A percentile compares a stretch with the other conserved stretches of the same genome.
These are phyloP conservation scores for Hypoxylon lenormandii DNA, from an alignment of 495 filamentous ascomycete species.

Conservation along the genomic window DNA sequence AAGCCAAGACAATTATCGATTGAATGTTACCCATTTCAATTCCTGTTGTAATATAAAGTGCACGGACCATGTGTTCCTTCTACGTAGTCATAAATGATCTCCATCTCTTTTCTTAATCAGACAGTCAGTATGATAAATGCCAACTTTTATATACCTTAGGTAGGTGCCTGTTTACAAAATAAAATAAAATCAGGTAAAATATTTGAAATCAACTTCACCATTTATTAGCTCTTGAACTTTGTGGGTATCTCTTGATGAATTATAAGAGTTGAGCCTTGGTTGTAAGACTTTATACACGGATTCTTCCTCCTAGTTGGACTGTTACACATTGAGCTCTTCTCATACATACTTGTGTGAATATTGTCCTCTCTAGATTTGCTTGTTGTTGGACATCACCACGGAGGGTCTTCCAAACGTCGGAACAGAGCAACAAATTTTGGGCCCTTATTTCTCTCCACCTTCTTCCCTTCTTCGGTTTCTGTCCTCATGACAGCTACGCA, in stretches of 20 bases:
- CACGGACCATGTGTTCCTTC: slow-evolving; percentile 3
- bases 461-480: slow-evolving; percentile 97
- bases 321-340: no score
- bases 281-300: no score
- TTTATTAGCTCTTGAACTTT: no score
- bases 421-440: slow-evolving; percentile 89
- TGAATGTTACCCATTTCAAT: slow-evolving; percentile 10
- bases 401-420: slow-evolving; percentile 80
- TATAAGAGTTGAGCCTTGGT: no score
- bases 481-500: slow-evolving; percentile 83
- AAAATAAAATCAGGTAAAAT: no score
- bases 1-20: slow-evolving; percentile 38
- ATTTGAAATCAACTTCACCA: no score
- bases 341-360: no score
- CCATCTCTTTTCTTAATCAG: slow-evolving; percentile 5
- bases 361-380: no score
- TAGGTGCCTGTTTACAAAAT: no score
- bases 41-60: not conserved
- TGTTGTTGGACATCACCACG: slow-evolving; percentile 63
- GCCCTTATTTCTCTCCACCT: slow-evolving; percentile 90
- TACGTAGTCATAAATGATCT: slow-evolving; percentile 1
- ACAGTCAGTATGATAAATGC: not conserved
- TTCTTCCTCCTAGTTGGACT: no score
- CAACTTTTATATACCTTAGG: not conserved
- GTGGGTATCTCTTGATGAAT: no score